Conservation (phyloP, 805 yeast genomes). For the fission yeast (Schizosaccharomyces pombe) region DNA sequence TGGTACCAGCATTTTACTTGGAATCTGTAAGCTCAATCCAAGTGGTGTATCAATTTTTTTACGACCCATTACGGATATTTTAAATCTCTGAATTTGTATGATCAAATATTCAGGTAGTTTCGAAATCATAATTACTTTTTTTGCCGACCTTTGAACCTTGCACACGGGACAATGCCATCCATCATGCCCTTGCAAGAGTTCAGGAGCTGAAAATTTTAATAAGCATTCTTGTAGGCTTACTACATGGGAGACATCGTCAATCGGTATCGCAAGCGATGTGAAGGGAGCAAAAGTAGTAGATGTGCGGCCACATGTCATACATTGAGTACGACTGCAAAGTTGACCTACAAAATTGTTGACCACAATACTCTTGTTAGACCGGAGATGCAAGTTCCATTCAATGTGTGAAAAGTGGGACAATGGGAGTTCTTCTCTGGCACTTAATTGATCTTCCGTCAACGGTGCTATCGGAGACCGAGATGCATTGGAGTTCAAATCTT, state of each 20-base stretch:
- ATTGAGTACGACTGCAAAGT: constrained; percentile 51
- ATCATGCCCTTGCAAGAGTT: constrained; percentile 50
- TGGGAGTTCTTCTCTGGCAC: constrained; percentile 44
- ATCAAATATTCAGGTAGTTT: constrained; percentile 57
- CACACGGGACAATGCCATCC: constrained; percentile 72
- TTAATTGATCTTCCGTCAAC: constrained; percentile 49
- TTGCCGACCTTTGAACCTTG: constrained; percentile 33
- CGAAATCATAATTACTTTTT: constrained; percentile 49
- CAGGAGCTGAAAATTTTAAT: constrained; percentile 52
- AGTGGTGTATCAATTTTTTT: constrained; percentile 22
- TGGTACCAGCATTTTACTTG: not conserved
- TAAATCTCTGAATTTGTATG: constrained; percentile 69
- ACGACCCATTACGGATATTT: constrained; percentile 16
- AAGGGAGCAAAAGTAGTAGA: constrained; percentile 75
- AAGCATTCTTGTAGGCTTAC: constrained; percentile 31
- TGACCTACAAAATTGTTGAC: constrained; percentile 80
- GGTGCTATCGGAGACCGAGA: constrained; percentile 30
- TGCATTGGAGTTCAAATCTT: constrained; percentile 53
- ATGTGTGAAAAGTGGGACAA: constrained; percentile 61
- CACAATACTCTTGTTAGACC: constrained; percentile 52
- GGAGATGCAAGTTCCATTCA: constrained; percentile 78
- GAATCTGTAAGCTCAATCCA: not conserved
- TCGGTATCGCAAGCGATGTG: constrained; percentile 56
- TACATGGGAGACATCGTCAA: constrained; percentile 22
- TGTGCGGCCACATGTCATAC: constrained; percentile 47